A percentile compares a stretch with the other conserved stretches of the same genome.
Evolutionary conservation across 805 yeast genomes (phyloP).

Genomic region (Wickerhamiella vanderwaltii): DNA sequence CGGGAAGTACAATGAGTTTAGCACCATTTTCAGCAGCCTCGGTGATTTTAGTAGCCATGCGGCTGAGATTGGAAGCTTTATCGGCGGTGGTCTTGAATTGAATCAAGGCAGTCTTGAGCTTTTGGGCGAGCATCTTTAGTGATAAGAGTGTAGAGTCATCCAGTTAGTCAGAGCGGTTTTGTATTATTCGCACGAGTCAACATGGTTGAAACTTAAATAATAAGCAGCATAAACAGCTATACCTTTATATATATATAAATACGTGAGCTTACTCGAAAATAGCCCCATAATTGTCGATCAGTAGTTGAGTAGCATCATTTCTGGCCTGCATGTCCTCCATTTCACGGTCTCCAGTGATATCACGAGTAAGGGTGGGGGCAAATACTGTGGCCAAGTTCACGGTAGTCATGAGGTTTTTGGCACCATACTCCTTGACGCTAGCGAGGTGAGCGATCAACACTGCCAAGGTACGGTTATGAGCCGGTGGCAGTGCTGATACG

Average conservation of each 20-base stretch:
- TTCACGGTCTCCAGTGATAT: conserved; percentile 66
- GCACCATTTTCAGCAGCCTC: conserved; percentile 55
- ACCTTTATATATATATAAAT: conserved; percentile 6
- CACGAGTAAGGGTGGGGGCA: conserved; percentile 85
- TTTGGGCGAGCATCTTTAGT: conserved; percentile 32
- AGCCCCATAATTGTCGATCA: conserved; percentile 29
- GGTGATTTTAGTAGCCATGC: conserved; percentile 50
- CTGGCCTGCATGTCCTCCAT: conserved; percentile 72
- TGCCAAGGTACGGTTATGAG: conserved; percentile 50
- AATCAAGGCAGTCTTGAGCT: conserved; percentile 67
- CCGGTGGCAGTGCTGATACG: conserved; percentile 45
- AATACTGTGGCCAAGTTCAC: conserved; percentile 82
- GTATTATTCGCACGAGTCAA: too few species aligned
- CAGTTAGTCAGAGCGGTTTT: not conserved
- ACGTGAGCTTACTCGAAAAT: conserved; percentile 12
- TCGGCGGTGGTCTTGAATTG: conserved; percentile 76
- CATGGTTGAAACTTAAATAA: too few species aligned
- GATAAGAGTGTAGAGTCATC: not conserved
- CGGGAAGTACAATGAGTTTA: conserved; percentile 78
- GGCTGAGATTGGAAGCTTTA: conserved; percentile 61
- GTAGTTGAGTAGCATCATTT: conserved; percentile 64
- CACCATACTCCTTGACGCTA: conserved; percentile 41
- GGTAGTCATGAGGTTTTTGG: conserved; percentile 64
- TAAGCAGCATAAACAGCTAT: too few species aligned
- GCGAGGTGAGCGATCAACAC: conserved; percentile 53